Evolutionary conservation across 495 filamentous ascomycete species (phyloP).

Genomic region (Penicillium simplicissimum): DNA sequence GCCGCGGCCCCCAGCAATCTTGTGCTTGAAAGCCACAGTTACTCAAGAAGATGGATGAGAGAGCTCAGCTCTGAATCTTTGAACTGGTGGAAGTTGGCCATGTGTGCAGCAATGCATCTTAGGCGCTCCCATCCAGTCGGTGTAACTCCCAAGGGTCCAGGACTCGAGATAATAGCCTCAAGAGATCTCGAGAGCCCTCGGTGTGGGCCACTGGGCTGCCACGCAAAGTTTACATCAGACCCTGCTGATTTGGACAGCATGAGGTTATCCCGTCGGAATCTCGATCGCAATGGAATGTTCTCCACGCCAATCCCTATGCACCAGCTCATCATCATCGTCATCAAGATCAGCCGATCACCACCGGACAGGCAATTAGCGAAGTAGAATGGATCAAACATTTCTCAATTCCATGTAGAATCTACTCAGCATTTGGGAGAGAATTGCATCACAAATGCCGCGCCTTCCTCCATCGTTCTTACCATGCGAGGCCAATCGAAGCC

Average conservation of each 20-base stretch:
- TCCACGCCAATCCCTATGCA: conserved; percentile 11
- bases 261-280: neutral
- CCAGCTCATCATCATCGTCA: conserved; percentile 9
- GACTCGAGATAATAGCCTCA: neutral
- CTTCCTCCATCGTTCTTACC: conserved; percentile 2
- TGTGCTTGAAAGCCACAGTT: neutral
- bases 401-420: neutral
- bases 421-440: neutral
- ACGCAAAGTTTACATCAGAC: conserved; percentile 1
- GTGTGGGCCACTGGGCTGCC: neutral
- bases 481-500: conserved; percentile 10
- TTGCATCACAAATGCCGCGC: conserved; percentile 12
- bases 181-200: conserved; percentile 9
- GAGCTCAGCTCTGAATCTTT: neutral
- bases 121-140: conserved; percentile 12
- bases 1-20: neutral
- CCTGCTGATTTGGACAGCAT: conserved; percentile 11
- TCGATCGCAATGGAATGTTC: conserved; percentile 1
- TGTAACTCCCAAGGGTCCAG: conserved; percentile 17
- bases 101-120: conserved; percentile 17
- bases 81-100: conserved; percentile 17
- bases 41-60: neutral
- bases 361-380: conserved; percentile 3
- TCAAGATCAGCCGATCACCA: conserved; percentile 4
- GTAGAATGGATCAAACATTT: neutral